Percentiles rank a stretch among this genome's conserved stretches.
These are phyloP conservation scores for Diplodia scrobiculata DNA, from an alignment of 2,329 filamentous ascomycete species.

Conservation along the genomic window DNA sequence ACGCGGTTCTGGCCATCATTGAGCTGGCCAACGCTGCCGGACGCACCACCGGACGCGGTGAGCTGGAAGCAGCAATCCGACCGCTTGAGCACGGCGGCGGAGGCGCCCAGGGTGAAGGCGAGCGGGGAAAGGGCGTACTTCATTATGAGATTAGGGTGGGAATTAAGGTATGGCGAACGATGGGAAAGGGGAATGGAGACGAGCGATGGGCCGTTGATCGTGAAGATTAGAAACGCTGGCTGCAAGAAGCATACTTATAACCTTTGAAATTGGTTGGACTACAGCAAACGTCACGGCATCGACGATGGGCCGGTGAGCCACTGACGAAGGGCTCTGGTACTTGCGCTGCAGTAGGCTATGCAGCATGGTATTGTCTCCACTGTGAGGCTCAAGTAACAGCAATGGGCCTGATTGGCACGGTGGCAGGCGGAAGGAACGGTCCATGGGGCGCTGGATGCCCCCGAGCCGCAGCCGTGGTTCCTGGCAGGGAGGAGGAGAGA, in stretches of 20 bases:
- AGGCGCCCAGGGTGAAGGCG: conserved; percentile 33
- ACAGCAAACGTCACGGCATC: conserved; percentile 6
- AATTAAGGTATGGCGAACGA: background rate
- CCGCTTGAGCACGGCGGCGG: conserved; percentile 31
- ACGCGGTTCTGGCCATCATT: conserved; percentile 64
- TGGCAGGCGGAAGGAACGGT: background rate
- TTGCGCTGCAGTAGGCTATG: background rate
- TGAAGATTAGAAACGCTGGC: conserved; percentile 1
- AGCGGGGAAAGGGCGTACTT: conserved; percentile 32
- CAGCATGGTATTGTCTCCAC: background rate
- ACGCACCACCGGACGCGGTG: conserved; percentile 52
- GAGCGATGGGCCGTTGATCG: conserved; percentile 17
- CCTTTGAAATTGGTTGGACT: background rate
- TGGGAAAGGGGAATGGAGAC: background rate
- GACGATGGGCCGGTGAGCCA: background rate
- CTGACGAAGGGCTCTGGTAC: conserved; percentile 2
- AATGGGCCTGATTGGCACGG: conserved; percentile 3
- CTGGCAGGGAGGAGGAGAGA: background rate
- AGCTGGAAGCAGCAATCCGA: conserved; percentile 55
- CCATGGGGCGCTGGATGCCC: background rate
- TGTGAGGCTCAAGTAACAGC: conserved; percentile 2
- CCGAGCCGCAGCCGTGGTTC: background rate
- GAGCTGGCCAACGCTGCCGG: conserved; percentile 62
- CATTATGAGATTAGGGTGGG: conserved; percentile 32
- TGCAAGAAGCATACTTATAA: conserved; percentile 19